Conservation (phyloP, 805 yeast species). For the Metschnikowia proteae region DNA sequence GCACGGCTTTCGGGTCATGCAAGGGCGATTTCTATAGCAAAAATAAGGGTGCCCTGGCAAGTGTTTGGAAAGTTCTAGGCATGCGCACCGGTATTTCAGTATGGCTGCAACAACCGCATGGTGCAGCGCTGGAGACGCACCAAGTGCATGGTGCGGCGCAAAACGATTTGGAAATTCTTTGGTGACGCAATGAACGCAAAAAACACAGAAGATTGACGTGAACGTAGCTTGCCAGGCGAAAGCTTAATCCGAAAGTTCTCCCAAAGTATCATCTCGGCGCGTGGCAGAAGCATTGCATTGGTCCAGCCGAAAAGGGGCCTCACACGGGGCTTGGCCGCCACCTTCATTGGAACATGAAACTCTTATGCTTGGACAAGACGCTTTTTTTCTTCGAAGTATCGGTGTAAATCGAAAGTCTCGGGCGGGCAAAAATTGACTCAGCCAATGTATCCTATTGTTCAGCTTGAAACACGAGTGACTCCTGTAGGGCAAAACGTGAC, state of each 20-base stretch:
- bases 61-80: neutral
- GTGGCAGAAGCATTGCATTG: neutral
- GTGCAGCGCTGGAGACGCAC: neutral
- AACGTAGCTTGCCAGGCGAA: neutral
- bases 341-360: neutral
- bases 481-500: neutral
- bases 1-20: neutral
- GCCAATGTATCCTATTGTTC: neutral
- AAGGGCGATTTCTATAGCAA: neutral
- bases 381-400: neutral
- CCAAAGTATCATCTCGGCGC: neutral
- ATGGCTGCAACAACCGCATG: constrained; percentile 4
- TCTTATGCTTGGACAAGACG: neutral
- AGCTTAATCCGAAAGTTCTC: neutral
- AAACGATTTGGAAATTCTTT: neutral
- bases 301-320: neutral
- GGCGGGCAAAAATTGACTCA: neutral
- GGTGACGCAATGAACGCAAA: constrained; percentile 1
- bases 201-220: neutral
- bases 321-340: neutral
- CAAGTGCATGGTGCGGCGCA: constrained; percentile 3
- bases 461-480: neutral
- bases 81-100: neutral
- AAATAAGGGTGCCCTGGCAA: neutral
- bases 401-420: neutral